Conservation (phyloP, 495 filamentous ascomycete genomes). For the Penicillium cinerascens region DNA sequence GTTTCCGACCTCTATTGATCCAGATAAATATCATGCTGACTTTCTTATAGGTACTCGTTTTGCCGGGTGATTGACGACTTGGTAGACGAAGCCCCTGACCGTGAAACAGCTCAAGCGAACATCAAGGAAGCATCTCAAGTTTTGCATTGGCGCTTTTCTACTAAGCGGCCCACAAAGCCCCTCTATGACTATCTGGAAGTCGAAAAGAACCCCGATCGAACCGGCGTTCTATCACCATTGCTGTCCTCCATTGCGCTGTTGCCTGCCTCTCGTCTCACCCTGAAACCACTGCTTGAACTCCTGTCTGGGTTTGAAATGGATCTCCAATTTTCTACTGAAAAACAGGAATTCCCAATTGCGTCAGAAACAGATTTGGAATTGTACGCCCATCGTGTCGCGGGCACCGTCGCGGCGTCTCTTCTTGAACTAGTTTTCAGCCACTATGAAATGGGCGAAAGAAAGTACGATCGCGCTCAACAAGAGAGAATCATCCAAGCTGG, state of each 20-base stretch:
- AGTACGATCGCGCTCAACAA: not conserved
- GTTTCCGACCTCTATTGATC: no score
- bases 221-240: not conserved
- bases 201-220: not conserved
- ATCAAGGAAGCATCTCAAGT: constrained; percentile 11
- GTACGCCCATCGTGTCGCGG: constrained; percentile 60
- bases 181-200: constrained; percentile 2
- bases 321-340: constrained; percentile 40
- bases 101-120: constrained; percentile 7
- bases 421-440: constrained; percentile 59
- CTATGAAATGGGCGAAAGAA: constrained; percentile 1
- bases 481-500: constrained; percentile 40
- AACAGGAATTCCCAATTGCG: constrained; percentile 47
- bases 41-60: constrained; percentile 55
- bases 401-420: constrained; percentile 64
- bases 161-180: constrained; percentile 1
- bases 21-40: no score
- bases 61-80: constrained; percentile 69
- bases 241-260: constrained; percentile 38
- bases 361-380: constrained; percentile 51
- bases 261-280: constrained; percentile 49
- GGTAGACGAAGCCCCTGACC: constrained; percentile 52
- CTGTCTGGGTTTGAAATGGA: constrained; percentile 62
- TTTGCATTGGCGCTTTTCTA: constrained; percentile 7
- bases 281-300: constrained; percentile 53